phyloP scores from a whole-genome alignment of 75 land plant genomes.

The Adiantum capillusveneris region DNA sequence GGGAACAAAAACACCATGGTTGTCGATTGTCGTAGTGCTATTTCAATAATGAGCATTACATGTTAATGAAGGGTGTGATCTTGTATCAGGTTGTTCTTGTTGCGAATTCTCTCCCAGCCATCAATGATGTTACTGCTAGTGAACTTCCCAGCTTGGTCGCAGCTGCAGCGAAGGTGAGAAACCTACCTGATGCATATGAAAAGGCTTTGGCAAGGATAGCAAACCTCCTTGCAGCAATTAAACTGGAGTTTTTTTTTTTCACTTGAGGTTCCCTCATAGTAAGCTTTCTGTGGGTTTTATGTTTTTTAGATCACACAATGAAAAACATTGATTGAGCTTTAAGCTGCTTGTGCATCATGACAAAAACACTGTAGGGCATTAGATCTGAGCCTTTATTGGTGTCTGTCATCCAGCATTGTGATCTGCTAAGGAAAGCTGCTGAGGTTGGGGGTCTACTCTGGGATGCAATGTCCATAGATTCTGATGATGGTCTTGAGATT shows the following conservation, averaged over 20 bases:
- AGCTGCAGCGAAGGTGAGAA: constrained; percentile 98
- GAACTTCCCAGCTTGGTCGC: constrained; percentile 91
- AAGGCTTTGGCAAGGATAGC: too few relatives aligned
- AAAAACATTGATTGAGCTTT: too few relatives aligned
- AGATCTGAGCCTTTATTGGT: too few relatives aligned
- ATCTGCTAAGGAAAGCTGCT: constrained; percentile 80
- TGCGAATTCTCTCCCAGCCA: constrained; percentile 91
- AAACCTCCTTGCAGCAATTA: too few relatives aligned
- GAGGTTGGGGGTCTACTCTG: constrained; percentile 89
- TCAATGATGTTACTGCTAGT: constrained; percentile 89
- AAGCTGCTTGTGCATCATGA: too few relatives aligned
- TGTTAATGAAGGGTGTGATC: not conserved
- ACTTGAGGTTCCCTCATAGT: too few relatives aligned
- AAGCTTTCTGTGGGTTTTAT: too few relatives aligned
- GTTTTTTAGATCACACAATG: too few relatives aligned
- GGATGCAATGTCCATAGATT: constrained; percentile 54
- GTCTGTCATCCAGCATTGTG: constrained; percentile 99
- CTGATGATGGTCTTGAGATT: constrained; percentile 28
- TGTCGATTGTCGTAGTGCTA: not conserved
- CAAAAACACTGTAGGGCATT: too few relatives aligned
- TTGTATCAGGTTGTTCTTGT: constrained; percentile 93
- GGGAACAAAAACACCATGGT: too few relatives aligned
- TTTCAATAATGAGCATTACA: not conserved
- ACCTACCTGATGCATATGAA: too few relatives aligned
- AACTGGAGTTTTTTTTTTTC: too few relatives aligned